A percentile compares a stretch with the other conserved stretches of the same genome.
Evolutionary conservation across 2,329 filamentous ascomycete genomes (phyloP).

Genomic region (Stachybotrys echinatus): DNA sequence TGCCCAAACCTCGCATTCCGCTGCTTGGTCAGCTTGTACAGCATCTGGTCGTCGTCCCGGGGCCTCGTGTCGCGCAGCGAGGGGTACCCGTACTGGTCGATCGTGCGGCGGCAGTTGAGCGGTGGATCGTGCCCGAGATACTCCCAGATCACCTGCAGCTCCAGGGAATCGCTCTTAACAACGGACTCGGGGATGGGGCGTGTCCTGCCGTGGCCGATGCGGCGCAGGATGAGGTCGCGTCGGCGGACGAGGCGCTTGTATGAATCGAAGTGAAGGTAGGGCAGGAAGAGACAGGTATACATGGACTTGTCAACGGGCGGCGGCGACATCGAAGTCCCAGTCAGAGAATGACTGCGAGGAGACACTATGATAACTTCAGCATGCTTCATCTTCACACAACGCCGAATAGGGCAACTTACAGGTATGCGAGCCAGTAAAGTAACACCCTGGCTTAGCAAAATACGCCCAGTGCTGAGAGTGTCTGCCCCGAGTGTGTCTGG

Average conservation of each 20-base stretch:
- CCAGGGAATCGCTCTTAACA: slow-evolving; percentile 48
- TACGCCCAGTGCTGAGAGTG: slow-evolving; percentile 45
- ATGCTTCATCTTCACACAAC: not conserved
- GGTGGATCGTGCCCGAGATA: slow-evolving; percentile 56
- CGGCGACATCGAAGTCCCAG: slow-evolving; percentile 21
- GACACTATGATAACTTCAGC: slow-evolving; percentile 17
- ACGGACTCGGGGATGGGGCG: slow-evolving; percentile 51
- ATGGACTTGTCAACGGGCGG: slow-evolving; percentile 18
- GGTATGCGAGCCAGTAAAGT: slow-evolving; percentile 33
- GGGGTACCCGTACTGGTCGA: slow-evolving; percentile 61
- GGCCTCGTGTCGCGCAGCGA: slow-evolving; percentile 55
- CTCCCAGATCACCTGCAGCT: slow-evolving; percentile 58
- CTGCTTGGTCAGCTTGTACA: slow-evolving; percentile 59
- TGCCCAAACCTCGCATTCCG: slow-evolving; percentile 17
- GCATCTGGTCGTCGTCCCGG: slow-evolving; percentile 61
- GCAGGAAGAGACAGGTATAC: slow-evolving; percentile 48
- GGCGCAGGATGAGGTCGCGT: slow-evolving; percentile 46
- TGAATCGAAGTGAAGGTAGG: slow-evolving; percentile 61
- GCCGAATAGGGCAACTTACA: slow-evolving; percentile 16
- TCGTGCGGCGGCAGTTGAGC: slow-evolving; percentile 54
- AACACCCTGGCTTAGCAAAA: slow-evolving; percentile 43
- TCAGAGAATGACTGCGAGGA: slow-evolving; percentile 25
- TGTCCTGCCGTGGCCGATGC: slow-evolving; percentile 47
- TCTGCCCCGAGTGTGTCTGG: slow-evolving; percentile 41
- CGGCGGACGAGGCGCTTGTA: slow-evolving; percentile 53